Conservation (phyloP, 441 rosid genomes). For the Flueggea neowawraea region DNA sequence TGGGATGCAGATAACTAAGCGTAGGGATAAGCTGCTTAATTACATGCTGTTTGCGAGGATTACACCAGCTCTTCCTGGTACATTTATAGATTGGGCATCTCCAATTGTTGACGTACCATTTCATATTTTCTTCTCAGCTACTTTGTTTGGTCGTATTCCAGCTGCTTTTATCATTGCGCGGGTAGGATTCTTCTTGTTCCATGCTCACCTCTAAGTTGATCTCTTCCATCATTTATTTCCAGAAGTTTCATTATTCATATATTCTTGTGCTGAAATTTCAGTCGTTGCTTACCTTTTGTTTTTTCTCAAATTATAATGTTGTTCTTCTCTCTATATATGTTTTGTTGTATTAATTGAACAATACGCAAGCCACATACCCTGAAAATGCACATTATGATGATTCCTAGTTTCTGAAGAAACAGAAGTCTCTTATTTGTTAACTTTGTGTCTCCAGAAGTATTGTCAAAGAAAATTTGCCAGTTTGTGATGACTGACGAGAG, state of each 20-base stretch:
- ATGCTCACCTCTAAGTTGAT: not conserved
- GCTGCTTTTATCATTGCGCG: conserved; percentile 90
- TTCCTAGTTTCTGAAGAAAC: no score
- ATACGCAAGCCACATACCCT: no score
- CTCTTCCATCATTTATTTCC: not conserved
- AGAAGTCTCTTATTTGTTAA: no score
- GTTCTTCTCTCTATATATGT: no score
- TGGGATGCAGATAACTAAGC: conserved; percentile 63
- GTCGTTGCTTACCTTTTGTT: no score
- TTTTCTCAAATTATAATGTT: no score
- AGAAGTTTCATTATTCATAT: not conserved
- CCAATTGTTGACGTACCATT: conserved; percentile 98
- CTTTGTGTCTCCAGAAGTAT: no score
- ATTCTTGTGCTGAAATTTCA: not conserved
- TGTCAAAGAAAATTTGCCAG: no score
- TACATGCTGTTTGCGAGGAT: conserved; percentile 94
- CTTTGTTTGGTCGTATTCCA: conserved; percentile 86
- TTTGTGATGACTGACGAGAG: no score
- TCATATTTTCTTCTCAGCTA: conserved; percentile 90
- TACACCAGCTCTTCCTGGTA: conserved; percentile 91
- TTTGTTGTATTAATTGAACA: no score
- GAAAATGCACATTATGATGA: no score
- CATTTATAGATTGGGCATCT: conserved; percentile 96
- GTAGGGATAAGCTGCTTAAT: conserved; percentile 84
- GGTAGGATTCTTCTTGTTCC: conserved; percentile 35